Evolutionary conservation across 2,329 filamentous ascomycete genomes (phyloP).

Genomic region (Ascochyta clinopodiicola): DNA sequence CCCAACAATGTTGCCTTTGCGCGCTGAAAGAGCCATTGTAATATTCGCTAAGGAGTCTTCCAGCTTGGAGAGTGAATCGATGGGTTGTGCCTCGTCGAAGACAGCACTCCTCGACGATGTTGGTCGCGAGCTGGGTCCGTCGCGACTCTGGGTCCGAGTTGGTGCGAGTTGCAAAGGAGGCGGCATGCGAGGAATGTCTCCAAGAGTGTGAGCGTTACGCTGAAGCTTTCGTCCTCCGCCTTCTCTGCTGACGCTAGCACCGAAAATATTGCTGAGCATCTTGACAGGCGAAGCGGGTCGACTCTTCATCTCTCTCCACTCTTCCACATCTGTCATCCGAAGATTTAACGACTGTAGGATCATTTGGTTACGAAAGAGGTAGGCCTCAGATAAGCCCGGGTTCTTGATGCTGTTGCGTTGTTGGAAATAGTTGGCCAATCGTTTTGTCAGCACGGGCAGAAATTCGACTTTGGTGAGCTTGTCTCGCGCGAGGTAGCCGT

Average conservation of each 20-base stretch:
- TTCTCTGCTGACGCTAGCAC: slow-evolving; percentile 61
- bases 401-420: slow-evolving; percentile 74
- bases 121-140: slow-evolving; percentile 43
- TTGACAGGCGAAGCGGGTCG: slow-evolving; percentile 88
- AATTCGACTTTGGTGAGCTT: slow-evolving; percentile 76
- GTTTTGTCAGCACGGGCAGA: slow-evolving; percentile 73
- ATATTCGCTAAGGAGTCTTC: slow-evolving; percentile 89
- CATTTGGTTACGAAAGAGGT: slow-evolving; percentile 80
- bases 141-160: slow-evolving; percentile 46
- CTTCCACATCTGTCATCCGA: slow-evolving; percentile 66
- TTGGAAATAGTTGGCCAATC: slow-evolving; percentile 75
- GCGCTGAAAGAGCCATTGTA: slow-evolving; percentile 78
- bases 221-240: slow-evolving; percentile 43
- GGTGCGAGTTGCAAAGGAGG: slow-evolving; percentile 45
- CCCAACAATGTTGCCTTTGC: slow-evolving; percentile 86
- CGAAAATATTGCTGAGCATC: slow-evolving; percentile 81
- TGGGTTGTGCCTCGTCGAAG: slow-evolving; percentile 34
- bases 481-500: slow-evolving; percentile 75
- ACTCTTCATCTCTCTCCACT: slow-evolving; percentile 60
- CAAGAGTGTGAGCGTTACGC: slow-evolving; percentile 41
- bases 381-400: slow-evolving; percentile 66
- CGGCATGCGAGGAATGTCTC: slow-evolving; percentile 45
- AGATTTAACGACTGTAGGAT: slow-evolving; percentile 74
- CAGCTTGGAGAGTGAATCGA: slow-evolving; percentile 65
- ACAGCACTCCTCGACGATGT: slow-evolving; percentile 43